Conservation (phyloP, 2,329 filamentous ascomycete genomes). For the Neonectria ditissima region DNA sequence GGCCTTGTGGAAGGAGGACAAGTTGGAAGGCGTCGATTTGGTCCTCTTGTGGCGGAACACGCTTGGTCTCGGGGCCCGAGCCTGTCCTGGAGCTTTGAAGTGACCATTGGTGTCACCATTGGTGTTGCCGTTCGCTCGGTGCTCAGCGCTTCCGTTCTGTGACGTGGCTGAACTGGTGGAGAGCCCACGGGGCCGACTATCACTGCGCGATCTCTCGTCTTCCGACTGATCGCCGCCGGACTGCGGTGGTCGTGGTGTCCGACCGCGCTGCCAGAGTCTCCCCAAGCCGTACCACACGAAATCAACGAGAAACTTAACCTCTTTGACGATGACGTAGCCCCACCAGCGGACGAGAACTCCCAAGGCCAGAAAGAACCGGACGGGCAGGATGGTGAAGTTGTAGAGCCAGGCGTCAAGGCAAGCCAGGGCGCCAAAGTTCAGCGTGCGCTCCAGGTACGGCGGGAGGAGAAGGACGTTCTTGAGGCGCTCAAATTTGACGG, state of each 20-base stretch:
- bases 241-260: slow-evolving; percentile 53
- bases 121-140: slow-evolving; percentile 24
- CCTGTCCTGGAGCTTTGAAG: slow-evolving; percentile 29
- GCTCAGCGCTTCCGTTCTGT: slow-evolving; percentile 23
- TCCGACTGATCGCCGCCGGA: slow-evolving; percentile 52
- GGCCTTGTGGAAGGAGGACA: slow-evolving; percentile 92
- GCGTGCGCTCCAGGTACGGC: slow-evolving; percentile 82
- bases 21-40: slow-evolving; percentile 85
- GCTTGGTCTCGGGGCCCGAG: slow-evolving; percentile 47
- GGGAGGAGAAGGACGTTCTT: slow-evolving; percentile 90
- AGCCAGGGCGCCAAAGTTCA: slow-evolving; percentile 89
- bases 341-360: slow-evolving; percentile 84
- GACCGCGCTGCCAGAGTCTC: slow-evolving; percentile 77
- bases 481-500: slow-evolving; percentile 90
- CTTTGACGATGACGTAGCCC: slow-evolving; percentile 76
- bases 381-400: slow-evolving; percentile 92
- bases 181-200: slow-evolving; percentile 51
- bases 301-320: slow-evolving; percentile 75
- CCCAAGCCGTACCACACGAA: slow-evolving; percentile 86
- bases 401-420: slow-evolving; percentile 97
- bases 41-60: slow-evolving; percentile 74
- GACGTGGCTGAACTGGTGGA: slow-evolving; percentile 32
- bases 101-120: slow-evolving; percentile 21
- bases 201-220: slow-evolving; percentile 53
- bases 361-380: slow-evolving; percentile 86